Evolutionary conservation across 2,329 filamentous ascomycete genomes (phyloP), one percentile per base, ranked within the genome.

Genomic region (Sporothrix humicola): DNA sequence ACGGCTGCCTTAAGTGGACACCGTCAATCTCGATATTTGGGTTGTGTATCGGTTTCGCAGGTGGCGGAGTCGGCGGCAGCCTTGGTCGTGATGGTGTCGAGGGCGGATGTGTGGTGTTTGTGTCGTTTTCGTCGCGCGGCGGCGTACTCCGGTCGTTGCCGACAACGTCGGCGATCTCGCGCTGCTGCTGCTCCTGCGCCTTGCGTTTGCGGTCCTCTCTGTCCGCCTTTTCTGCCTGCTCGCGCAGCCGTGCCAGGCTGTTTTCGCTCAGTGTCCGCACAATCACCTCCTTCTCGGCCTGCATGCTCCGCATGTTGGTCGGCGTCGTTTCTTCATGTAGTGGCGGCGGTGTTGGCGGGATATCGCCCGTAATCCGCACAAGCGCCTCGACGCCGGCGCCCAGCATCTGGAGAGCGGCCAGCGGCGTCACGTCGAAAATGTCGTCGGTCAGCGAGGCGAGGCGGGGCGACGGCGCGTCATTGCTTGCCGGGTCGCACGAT

Each of bases 401-500:
- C n/a, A 98, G 87, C 76, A 97, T 85, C 79, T 91, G 92, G 79
- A 98, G 87, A 5, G 95, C 95, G 1, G 90, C 90, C 70, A 91
- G 85, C 3, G 94, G 90, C 0, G 90, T 84, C 74, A 98, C 86
- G 70, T 88, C 88, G 82, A 92, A 93, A 75, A 97, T 87, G 80
- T 94, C 91, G 81, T 92, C 86, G 52, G 73, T 68, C 13, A 76
- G 74, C 82, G 79, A 77, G 2, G 74, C 73, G 1, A 77, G 73
- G 50, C 69, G 73, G 4, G 74, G 73, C 2, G 76, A 76, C 2
- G 74, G 59, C 3, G 50, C 71, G 17, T 74, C 73, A 37, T 50
- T 59, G 13, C 15, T 54, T 12, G 9, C n/a, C 17, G 65, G 20
- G 58, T 71, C 46, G 71, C 37, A 26, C 48, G 17, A n/a, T 7